Evolutionary conservation across 768 basidiomycete genomes (phyloP).

Genomic region (Tricholoma matsutake): DNA sequence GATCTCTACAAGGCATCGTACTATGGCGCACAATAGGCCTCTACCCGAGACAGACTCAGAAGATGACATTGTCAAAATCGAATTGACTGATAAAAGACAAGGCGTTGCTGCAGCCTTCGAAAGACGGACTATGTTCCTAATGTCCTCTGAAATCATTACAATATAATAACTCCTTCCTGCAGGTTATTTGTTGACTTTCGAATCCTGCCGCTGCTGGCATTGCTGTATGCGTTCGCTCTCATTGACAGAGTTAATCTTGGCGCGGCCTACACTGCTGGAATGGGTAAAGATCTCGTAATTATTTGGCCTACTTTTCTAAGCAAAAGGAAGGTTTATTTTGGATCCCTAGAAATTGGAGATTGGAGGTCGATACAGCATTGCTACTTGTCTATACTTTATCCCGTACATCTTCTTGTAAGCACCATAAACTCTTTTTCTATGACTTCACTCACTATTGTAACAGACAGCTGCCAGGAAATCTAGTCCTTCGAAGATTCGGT

Average conservation of each 20-base stretch:
- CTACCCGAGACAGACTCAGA: neutral
- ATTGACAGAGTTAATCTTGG: constrained; percentile 45
- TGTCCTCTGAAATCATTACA: neutral
- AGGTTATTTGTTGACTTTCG: constrained; percentile 42
- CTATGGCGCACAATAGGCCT: constrained; percentile 7
- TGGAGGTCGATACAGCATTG: constrained; percentile 38
- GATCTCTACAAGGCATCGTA: neutral
- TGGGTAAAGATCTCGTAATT: constrained; percentile 37
- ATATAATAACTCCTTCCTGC: neutral
- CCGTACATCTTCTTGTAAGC: constrained; percentile 43
- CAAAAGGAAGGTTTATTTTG: neutral
- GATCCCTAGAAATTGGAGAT: constrained; percentile 27
- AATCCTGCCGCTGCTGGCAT: constrained; percentile 38
- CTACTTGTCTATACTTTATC: constrained; percentile 41
- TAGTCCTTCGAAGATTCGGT: constrained; percentile 40
- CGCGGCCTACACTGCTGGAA: constrained; percentile 41
- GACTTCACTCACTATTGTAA: constrained; percentile 1
- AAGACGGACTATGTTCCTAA: constrained; percentile 33
- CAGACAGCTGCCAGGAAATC: constrained; percentile 46
- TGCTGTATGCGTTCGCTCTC: constrained; percentile 40
- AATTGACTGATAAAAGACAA: neutral
- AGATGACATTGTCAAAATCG: constrained; percentile 10
- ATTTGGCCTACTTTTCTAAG: neutral
- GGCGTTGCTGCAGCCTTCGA: constrained; percentile 28
- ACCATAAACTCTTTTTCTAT: neutral